Percentiles rank a stretch among this genome's conserved stretches.
phyloP scores from a whole-genome alignment of 2,329 filamentous ascomycete genomes.

The Botrytis galanthina region DNA sequence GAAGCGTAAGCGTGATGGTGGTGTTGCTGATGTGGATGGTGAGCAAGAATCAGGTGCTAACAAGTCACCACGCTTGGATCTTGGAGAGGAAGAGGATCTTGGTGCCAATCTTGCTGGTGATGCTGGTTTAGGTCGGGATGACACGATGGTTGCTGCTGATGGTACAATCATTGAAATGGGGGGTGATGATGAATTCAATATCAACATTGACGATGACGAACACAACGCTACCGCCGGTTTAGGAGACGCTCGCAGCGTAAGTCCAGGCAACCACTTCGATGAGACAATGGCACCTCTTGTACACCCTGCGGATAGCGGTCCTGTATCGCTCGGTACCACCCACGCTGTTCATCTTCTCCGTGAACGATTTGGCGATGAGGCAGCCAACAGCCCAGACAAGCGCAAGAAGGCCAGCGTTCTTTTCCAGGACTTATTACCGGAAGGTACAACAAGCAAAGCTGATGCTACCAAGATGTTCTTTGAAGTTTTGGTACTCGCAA shows the following conservation, averaged over 20 bases:
- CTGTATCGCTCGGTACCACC: constrained; percentile 87
- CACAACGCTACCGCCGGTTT: constrained; percentile 46
- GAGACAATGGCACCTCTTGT: constrained; percentile 73
- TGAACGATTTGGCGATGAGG: constrained; percentile 76
- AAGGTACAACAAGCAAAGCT: constrained; percentile 73
- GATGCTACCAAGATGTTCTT: constrained; percentile 99
- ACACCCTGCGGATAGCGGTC: constrained; percentile 79
- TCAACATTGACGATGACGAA: constrained; percentile 48
- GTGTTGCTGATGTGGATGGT: constrained; percentile 74
- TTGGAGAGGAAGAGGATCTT: constrained; percentile 60
- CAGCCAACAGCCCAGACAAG: constrained; percentile 65
- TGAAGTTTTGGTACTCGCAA: constrained; percentile 90
- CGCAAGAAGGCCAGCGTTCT: constrained; percentile 74
- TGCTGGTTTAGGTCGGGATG: constrained; percentile 49
- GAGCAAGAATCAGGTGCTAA: constrained; percentile 56
- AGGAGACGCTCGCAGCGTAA: constrained; percentile 36
- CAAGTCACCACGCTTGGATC: constrained; percentile 64
- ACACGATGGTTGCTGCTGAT: constrained; percentile 47
- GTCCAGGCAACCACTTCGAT: constrained; percentile 64
- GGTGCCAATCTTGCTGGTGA: constrained; percentile 47
- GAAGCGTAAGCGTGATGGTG: constrained; percentile 92
- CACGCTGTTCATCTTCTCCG: constrained; percentile 93
- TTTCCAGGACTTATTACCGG: constrained; percentile 89
- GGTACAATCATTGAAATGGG: constrained; percentile 65
- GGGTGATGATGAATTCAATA: constrained; percentile 49